These are phyloP conservation scores for Ceratocystis lukuohia DNA, from an alignment of 2,329 filamentous ascomycete species.

Conservation along the genomic window DNA sequence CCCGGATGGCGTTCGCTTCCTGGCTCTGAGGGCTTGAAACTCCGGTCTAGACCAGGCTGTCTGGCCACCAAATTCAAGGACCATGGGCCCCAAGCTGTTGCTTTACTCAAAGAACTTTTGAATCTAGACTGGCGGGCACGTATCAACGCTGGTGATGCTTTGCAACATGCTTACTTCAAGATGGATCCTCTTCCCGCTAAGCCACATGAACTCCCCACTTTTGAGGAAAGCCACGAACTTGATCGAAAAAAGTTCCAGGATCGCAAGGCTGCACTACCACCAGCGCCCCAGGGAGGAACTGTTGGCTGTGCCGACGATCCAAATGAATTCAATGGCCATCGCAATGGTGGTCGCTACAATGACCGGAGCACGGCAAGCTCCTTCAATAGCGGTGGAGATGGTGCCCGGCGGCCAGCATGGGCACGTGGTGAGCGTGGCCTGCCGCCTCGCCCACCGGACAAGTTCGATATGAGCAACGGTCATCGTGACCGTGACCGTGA, in stretches of 20 bases:
- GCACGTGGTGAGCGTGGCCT: constrained; percentile 19
- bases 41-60: constrained; percentile 49
- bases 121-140: constrained; percentile 79
- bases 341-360: constrained; percentile 32
- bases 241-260: constrained; percentile 83
- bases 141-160: constrained; percentile 84
- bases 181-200: constrained; percentile 63
- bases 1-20: constrained; percentile 76
- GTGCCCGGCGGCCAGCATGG: constrained; percentile 30
- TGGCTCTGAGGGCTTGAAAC: constrained; percentile 60
- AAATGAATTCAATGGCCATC: constrained; percentile 28
- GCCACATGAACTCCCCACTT: constrained; percentile 76
- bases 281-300: constrained; percentile 80
- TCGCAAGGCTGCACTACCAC: constrained; percentile 69
- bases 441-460: constrained; percentile 14
- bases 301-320: constrained; percentile 57
- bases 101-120: constrained; percentile 67
- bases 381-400: constrained; percentile 17
- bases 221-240: constrained; percentile 93
- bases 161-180: constrained; percentile 85
- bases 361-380: constrained; percentile 29
- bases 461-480: constrained; percentile 2
- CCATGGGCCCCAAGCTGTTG: constrained; percentile 59
- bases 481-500: background rate
- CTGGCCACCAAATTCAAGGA: constrained; percentile 63